phyloP scores from a whole-genome alignment of 805 yeast genomes.

The Candida morakotiae region DNA sequence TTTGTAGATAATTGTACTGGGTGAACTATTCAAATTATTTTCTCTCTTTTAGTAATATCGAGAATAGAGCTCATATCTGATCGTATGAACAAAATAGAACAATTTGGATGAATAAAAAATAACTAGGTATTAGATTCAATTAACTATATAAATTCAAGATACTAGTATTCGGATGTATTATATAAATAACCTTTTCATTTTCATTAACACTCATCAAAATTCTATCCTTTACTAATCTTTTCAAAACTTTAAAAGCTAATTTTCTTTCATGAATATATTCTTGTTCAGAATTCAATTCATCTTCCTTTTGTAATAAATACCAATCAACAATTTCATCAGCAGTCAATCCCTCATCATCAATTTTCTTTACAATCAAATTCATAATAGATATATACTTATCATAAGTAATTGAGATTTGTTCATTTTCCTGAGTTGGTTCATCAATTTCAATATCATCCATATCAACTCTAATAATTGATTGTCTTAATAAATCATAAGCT shows the following conservation, averaged over 20 bases:
- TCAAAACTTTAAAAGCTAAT: constrained; percentile 74
- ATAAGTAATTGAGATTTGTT: constrained; percentile 56
- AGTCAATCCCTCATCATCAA: constrained; percentile 64
- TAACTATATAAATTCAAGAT: constrained; percentile 62
- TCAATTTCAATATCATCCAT: constrained; percentile 87
- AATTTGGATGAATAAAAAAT: no score
- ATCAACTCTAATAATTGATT: constrained; percentile 90
- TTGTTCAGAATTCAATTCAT: constrained; percentile 61
- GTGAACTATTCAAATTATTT: no score
- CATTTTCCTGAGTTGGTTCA: constrained; percentile 46
- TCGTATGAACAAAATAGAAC: no score
- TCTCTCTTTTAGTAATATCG: no score
- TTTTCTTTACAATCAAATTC: constrained; percentile 66
- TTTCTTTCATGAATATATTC: constrained; percentile 69
- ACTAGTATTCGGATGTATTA: constrained; percentile 78
- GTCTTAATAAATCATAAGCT: constrained; percentile 85
- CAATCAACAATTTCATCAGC: constrained; percentile 71
- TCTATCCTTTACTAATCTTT: constrained; percentile 78
- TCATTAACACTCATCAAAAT: constrained; percentile 58
- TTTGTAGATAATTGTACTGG: no score
- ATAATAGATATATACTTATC: constrained; percentile 84
- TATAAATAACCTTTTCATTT: constrained; percentile 31
- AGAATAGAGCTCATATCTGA: no score
- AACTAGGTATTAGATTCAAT: constrained; percentile 4
- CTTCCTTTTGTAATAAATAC: constrained; percentile 74